Evolutionary conservation across 352 stramenopile species (phyloP).

Genomic region (Phytopythium oedochilum): DNA sequence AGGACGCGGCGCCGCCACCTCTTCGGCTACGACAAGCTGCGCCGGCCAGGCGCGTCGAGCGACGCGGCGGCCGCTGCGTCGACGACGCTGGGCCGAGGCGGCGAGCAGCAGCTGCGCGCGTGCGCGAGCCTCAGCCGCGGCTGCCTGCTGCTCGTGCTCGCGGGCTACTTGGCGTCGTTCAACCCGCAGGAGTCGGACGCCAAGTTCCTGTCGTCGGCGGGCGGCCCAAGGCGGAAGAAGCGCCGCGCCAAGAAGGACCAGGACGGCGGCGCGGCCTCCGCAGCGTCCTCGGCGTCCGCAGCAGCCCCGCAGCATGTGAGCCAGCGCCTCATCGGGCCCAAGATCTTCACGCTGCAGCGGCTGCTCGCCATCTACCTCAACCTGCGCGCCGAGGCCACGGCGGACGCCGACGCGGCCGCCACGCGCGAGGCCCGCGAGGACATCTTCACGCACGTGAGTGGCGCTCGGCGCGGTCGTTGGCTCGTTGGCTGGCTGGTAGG

Average conservation of each 20-base stretch:
- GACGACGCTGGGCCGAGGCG: conserved; percentile 9
- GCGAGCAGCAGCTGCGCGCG: conserved; percentile 41
- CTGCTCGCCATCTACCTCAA: conserved; percentile 79
- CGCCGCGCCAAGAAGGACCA: conserved; percentile 25
- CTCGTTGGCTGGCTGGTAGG: background rate
- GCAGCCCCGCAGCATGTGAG: conserved; percentile 35
- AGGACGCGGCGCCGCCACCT: conserved; percentile 47
- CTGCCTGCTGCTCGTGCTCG: conserved; percentile 68
- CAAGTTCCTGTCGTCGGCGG: conserved; percentile 65
- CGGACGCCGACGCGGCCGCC: conserved; percentile 8
- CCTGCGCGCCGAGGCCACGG: conserved; percentile 44
- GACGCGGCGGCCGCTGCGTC: conserved; percentile 13
- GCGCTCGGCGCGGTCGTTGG: background rate
- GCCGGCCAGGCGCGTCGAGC: background rate
- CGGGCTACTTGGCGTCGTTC: conserved; percentile 73
- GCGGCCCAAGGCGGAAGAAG: conserved; percentile 45
- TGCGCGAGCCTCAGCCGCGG: conserved; percentile 55
- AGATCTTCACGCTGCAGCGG: conserved; percentile 68
- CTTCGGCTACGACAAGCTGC: conserved; percentile 61
- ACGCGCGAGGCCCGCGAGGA: conserved; percentile 38
- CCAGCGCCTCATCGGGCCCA: conserved; percentile 61
- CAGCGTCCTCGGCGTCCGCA: conserved; percentile 23
- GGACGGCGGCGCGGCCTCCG: conserved; percentile 7
- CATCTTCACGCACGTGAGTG: conserved; percentile 69
- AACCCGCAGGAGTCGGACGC: conserved; percentile 73